phyloP scores from a whole-genome alignment of 495 filamentous ascomycete species.

The Gamarada debralockiae region DNA sequence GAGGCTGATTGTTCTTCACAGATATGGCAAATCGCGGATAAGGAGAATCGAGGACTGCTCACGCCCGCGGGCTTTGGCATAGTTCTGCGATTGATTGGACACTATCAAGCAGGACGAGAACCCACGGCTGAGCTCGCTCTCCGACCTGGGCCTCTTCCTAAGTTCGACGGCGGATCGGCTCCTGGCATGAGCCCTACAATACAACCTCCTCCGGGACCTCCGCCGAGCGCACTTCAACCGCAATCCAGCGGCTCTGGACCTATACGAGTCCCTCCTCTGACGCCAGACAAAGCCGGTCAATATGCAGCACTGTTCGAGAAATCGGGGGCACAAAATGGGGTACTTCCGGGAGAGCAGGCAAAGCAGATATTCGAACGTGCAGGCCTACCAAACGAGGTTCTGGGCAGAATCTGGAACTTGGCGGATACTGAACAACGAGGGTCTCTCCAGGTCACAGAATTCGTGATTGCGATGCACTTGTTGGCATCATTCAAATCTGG shows the following conservation, averaged over 20 bases:
- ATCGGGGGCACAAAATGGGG: conserved; percentile 70
- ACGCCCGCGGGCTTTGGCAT: conserved; percentile 88
- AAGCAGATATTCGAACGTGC: conserved; percentile 95
- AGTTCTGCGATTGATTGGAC: conserved; percentile 89
- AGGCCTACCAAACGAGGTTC: conserved; percentile 79
- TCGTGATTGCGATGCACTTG: conserved; percentile 97
- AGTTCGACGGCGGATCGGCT: conserved; percentile 64
- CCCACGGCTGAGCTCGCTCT: conserved; percentile 70
- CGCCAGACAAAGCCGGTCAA: conserved; percentile 82
- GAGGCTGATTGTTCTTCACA: conserved; percentile 30
- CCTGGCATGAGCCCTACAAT: conserved; percentile 30
- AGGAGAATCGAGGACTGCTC: conserved; percentile 89
- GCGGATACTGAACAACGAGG: conserved; percentile 91
- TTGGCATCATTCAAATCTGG: conserved; percentile 86
- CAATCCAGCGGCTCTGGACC: conserved; percentile 64
- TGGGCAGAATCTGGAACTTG: conserved; percentile 92
- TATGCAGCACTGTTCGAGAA: conserved; percentile 85
- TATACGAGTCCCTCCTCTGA: conserved; percentile 86
- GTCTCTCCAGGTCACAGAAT: conserved; percentile 83
- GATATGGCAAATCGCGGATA: conserved; percentile 99
- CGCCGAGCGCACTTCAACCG: conserved; percentile 50
- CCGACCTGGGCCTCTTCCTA: conserved; percentile 80
- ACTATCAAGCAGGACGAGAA: conserved; percentile 81
- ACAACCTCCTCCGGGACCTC: conserved; percentile 45
- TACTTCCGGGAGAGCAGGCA: conserved; percentile 86